Base-by-base conservation (phyloP, 2,329 filamentous ascomycete species). In the Aspergillus sp. region DNA sequence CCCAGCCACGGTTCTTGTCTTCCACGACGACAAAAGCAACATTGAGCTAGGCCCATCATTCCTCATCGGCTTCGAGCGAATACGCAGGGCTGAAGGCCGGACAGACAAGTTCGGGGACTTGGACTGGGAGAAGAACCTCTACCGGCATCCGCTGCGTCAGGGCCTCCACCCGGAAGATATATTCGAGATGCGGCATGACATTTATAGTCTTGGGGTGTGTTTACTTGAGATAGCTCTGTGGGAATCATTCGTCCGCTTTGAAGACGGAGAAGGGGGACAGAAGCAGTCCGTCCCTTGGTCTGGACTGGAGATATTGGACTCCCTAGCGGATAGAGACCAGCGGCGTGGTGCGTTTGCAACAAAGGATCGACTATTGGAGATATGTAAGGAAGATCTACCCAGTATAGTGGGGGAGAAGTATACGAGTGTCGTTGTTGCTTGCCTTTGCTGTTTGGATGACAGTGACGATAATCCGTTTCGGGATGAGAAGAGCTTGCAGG, bases 141-240 rank as follows among this genome's bases (percentile, higher is more conserved):
- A 57, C 33, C 55, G 49, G 3, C 55, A 57, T 15, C 55, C 47
- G 6, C 8, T 23, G 31, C 41, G 31, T 12, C 33, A 52, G 23
- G 39, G 25, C n/a, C 11, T 25, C 5, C 37, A 52, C 3, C 46
- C 53, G 5, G 37, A 25, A 14, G 35, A 57, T 8, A 35, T n/a
- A 4, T 52, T 46, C 31, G 15, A 40, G 9, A 52, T 57, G 47
- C 41, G 40, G 14, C 55, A 57, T 35, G 55, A 57, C 25, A 41
- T 57, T 5, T 57, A 57, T 12, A 57, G 55, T 46, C 55, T 57
- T 11, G 55, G 55, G 2, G 55, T 57, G 1, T 57, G 55, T 11
- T 15, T 57, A 6, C 21, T 57, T 0, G 55, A 57, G 43, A 19
- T 57, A 5, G 47, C 40, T 3, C 14, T 52, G n/a, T 57, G 55